Percentiles rank a stretch among this genome's conserved stretches.
Evolutionary conservation across 176 grass and related monocot species (phyloP).

Genomic region (Oryza nivara): DNA sequence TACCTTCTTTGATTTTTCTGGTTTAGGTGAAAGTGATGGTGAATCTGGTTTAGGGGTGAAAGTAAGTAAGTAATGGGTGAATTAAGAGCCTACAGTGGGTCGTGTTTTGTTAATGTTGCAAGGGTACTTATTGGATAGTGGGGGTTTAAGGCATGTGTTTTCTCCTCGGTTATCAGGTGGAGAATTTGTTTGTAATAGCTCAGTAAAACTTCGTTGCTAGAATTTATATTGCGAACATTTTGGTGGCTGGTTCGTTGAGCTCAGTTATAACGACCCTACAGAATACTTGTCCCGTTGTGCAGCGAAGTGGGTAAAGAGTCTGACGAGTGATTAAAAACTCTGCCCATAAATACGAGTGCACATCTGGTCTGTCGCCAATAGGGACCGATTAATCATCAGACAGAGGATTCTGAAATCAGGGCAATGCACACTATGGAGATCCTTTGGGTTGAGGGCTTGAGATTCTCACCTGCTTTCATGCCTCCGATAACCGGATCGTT

Average conservation of each 20-base stretch:
- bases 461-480: not conserved
- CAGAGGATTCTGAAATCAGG: slow-evolving; percentile 28
- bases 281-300: not conserved
- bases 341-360: not conserved
- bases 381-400: slow-evolving; percentile 24
- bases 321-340: not conserved
- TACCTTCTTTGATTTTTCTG: not conserved
- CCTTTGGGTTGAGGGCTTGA: not conserved
- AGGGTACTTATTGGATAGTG: not conserved
- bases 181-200: slow-evolving; percentile 3
- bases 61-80: not conserved
- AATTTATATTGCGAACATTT: not conserved
- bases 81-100: not conserved
- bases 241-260: not conserved
- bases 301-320: not conserved
- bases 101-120: not conserved
- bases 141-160: not conserved
- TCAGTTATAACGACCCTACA: not conserved
- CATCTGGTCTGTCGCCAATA: slow-evolving; percentile 1
- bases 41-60: not conserved
- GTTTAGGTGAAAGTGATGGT: not conserved
- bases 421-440: not conserved
- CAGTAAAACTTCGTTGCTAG: not conserved
- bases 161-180: not conserved
- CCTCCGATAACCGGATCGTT: not conserved